Evolutionary conservation across 306 rosid species (phyloP).

Genomic region (Sindora glabra): DNA sequence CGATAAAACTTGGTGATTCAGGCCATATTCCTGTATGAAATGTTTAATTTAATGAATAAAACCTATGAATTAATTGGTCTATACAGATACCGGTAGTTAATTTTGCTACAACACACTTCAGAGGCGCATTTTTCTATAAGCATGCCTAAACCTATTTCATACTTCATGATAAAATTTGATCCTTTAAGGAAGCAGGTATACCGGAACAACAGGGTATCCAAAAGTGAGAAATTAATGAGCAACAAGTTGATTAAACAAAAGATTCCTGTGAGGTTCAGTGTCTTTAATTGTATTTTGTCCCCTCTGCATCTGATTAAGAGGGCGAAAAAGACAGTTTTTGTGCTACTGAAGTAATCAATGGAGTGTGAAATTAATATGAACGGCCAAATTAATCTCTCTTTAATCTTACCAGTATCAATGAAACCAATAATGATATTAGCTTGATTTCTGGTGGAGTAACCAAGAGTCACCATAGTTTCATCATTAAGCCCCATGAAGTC

Average conservation of each 20-base stretch:
- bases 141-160: background rate
- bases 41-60: constrained; percentile 10
- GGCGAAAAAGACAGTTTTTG: constrained; percentile 14
- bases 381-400: constrained; percentile 13
- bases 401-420: constrained; percentile 67
- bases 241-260: too few species aligned
- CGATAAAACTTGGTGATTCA: constrained; percentile 70
- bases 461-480: constrained; percentile 42
- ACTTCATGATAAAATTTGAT: background rate
- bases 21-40: constrained; percentile 72
- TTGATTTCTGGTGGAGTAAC: constrained; percentile 51
- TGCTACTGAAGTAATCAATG: constrained; percentile 13
- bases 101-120: background rate
- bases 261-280: background rate
- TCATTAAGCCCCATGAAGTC: constrained; percentile 69
- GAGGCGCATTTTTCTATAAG: background rate
- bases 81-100: too few species aligned
- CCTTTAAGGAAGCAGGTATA: background rate
- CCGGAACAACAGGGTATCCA: too few species aligned
- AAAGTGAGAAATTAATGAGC: too few species aligned
- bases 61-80: too few species aligned
- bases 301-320: background rate
- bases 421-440: constrained; percentile 58
- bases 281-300: background rate
- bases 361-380: constrained; percentile 8